Evolutionary conservation across 352 stramenopile species (phyloP).

Genomic region (Blastocystis sp.): DNA sequence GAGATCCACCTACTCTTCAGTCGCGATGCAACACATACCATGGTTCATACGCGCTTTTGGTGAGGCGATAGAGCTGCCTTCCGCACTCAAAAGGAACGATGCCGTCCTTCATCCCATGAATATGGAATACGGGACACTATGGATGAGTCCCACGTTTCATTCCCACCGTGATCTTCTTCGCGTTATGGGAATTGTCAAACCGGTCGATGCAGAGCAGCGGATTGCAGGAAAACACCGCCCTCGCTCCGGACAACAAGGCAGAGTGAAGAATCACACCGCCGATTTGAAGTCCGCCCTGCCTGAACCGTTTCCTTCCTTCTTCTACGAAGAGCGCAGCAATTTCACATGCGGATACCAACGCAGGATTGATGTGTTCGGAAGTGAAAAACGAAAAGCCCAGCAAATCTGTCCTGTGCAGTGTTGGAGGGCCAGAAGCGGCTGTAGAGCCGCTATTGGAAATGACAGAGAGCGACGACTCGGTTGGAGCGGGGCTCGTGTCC

Average conservation of each 20-base stretch:
- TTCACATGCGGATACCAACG: background rate
- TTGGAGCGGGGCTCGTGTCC: no score
- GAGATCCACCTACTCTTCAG: constrained; percentile 2
- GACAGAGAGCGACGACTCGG: no score
- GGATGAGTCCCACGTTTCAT: background rate
- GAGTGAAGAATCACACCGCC: constrained; percentile 25
- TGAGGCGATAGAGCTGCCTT: constrained; percentile 19
- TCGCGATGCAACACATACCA: background rate
- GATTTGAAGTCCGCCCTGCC: background rate
- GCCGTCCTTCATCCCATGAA: constrained; percentile 36
- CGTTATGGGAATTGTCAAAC: constrained; percentile 1
- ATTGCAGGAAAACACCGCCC: background rate
- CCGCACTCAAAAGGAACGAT: constrained; percentile 13
- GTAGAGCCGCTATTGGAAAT: no score
- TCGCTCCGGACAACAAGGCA: background rate
- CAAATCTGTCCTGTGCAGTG: no score
- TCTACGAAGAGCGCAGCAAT: background rate
- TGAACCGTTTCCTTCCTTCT: background rate
- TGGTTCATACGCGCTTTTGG: constrained; percentile 10
- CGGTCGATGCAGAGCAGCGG: background rate
- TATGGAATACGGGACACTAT: constrained; percentile 43
- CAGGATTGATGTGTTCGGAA: background rate
- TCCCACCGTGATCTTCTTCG: background rate
- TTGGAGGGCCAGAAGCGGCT: no score
- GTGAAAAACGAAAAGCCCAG: background rate